Evolutionary conservation across 306 rosid genomes (phyloP).

Genomic region (Corylus americana): DNA sequence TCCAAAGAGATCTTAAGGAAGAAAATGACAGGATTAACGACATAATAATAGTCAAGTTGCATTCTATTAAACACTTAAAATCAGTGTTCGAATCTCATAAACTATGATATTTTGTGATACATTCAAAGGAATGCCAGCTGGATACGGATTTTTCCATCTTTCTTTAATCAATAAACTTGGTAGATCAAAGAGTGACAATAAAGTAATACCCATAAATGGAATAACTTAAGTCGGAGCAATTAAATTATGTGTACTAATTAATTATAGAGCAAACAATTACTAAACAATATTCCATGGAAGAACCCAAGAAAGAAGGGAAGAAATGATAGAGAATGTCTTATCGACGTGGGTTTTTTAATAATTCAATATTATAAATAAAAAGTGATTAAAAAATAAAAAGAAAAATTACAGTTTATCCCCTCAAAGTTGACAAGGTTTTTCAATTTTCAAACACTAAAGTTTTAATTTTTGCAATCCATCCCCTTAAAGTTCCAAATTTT

Average conservation of each 20-base stretch:
- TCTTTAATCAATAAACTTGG: constrained; percentile 24
- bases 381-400: not conserved
- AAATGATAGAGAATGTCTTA: constrained; percentile 59
- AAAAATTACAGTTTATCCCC: no score
- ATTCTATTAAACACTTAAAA: constrained; percentile 24
- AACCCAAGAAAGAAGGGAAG: constrained; percentile 36
- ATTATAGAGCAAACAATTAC: constrained; percentile 27
- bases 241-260: constrained; percentile 3
- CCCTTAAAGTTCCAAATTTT: no score
- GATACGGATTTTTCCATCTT: constrained; percentile 40
- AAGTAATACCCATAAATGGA: constrained; percentile 15
- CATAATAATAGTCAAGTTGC: constrained; percentile 34
- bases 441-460: no score
- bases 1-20: not conserved
- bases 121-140: constrained; percentile 67
- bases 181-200: constrained; percentile 29
- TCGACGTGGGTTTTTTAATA: constrained; percentile 25
- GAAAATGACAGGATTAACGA: not conserved
- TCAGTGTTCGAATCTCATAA: constrained; percentile 46
- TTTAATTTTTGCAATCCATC: no score
- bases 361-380: not conserved
- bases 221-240: constrained; percentile 24
- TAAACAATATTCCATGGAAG: constrained; percentile 40
- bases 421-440: no score
- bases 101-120: constrained; percentile 45